Percentiles rank a stretch among this genome's conserved stretches.
Conservation (phyloP, 2,329 filamentous ascomycete genomes). For the Xylaria multiplex region DNA sequence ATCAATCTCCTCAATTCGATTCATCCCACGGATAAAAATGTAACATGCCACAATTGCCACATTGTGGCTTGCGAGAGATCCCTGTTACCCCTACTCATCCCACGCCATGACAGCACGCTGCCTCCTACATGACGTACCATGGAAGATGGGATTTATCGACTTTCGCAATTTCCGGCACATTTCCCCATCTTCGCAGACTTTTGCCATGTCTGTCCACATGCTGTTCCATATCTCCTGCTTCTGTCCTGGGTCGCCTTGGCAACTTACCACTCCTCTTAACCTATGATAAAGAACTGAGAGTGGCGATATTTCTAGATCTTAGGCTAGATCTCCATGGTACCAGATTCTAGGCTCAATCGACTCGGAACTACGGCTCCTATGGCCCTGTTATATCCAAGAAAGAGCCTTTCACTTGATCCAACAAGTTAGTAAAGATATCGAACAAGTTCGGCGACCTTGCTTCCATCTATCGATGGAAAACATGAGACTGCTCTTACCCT, state of each 20-base stretch:
- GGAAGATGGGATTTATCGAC: conserved; percentile 28
- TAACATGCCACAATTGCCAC: conserved; percentile 18
- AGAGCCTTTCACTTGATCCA: too few species aligned
- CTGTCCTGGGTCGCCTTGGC: too few species aligned
- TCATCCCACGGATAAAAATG: background rate
- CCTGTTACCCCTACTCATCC: background rate
- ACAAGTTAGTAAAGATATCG: too few species aligned
- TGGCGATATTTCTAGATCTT: background rate
- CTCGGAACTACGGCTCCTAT: conserved; percentile 16
- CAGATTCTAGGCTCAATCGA: conserved; percentile 13
- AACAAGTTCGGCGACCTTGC: too few species aligned
- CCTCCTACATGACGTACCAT: conserved; percentile 9
- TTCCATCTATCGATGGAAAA: too few species aligned
- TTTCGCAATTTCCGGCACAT: conserved; percentile 5
- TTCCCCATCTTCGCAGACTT: conserved; percentile 26
- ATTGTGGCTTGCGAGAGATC: conserved; percentile 1
- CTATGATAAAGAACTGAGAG: background rate
- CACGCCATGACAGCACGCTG: conserved; percentile 4
- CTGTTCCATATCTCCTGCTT: background rate
- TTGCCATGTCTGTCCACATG: conserved; percentile 11
- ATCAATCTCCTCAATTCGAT: conserved; percentile 2
- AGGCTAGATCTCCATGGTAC: background rate
- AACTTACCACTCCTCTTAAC: background rate
- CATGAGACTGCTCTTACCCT: too few species aligned
- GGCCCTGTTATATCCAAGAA: too few species aligned